A percentile compares a stretch with the other conserved stretches of the same genome.
Evolutionary conservation across 148 eudicot genomes (phyloP).

Genomic region (Amaranthus cruentus): DNA sequence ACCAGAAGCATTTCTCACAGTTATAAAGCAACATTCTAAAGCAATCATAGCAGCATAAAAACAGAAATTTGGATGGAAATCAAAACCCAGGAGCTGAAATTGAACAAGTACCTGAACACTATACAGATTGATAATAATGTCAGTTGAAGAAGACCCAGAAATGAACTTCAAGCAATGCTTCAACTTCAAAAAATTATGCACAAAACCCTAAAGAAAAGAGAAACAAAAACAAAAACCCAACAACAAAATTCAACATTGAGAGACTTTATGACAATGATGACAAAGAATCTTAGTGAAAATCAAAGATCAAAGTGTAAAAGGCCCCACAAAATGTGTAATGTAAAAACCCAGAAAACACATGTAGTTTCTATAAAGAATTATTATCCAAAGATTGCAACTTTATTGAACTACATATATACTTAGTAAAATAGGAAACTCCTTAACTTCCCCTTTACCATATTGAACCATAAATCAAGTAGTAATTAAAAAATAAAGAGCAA

Average conservation of each 20-base stretch:
- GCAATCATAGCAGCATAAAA: background rate
- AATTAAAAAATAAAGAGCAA: background rate
- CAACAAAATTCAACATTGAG: background rate
- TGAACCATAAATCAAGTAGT: background rate
- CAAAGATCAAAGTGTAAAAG: background rate
- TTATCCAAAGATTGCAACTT: background rate
- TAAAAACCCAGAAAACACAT: constrained; percentile 6
- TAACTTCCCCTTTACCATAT: background rate
- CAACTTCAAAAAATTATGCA: background rate
- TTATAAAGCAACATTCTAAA: background rate
- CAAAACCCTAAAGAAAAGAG: background rate
- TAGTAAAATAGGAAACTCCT: background rate
- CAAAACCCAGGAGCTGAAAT: background rate
- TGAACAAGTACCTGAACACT: background rate
- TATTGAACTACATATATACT: background rate
- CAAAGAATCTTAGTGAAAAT: background rate
- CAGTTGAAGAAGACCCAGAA: constrained; percentile 4
- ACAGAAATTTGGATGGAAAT: background rate
- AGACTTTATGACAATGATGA: background rate
- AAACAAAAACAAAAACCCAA: background rate
- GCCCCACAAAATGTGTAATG: background rate
- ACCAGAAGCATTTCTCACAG: too few species aligned
- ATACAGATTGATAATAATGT: background rate
- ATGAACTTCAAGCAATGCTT: background rate
- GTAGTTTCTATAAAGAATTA: background rate